Base-by-base conservation (phyloP, 164 flowering plant species). In the Platanus orientalis region DNA sequence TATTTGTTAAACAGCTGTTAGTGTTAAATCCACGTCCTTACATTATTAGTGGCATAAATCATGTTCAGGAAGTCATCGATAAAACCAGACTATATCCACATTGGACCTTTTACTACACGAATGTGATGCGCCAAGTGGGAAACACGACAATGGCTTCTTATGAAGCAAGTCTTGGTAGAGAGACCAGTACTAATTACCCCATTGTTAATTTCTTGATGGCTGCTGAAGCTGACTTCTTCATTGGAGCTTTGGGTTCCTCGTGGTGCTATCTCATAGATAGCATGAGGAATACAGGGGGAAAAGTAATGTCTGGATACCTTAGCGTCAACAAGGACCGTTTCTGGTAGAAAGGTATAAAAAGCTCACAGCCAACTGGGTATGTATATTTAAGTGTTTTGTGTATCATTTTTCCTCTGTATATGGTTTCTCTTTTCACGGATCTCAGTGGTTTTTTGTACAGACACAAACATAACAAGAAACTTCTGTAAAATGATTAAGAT, bases 261-360 rank as follows among this genome's bases (percentile, higher is more conserved):
- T 94, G 99, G 99, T 88, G 96, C 70, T 89, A 73, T 70, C 90
- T 91, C 51, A 91, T 94, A 23, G 99, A 94, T 60, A 92, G 99
- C 24, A 94, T 94, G 99, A 84, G 97, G 65, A 94, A 88, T 60
- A 88, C 91, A 1, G 94, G 91, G 16, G 91, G 91, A 19, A 86
- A 86, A 70, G 95, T 84, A 36, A 85, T 84, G 91, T 79, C 88
- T 21, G 91, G 95, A 36, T 88, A 85, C 66, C 72, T 86, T 52
- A 86, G 95, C 27, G 95, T 88, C 39, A 88, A 88, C 69, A 86
- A 80, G 66, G 95, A 88, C 34, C 68, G 91, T 26, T 88, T 88
- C 69, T 88, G 91, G 95, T 88, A 81, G 73, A 54, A 28, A 32
- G n/a, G 42, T 36, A 36, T 36, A 36, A 10, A 36, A 7, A 36